Evolutionary conservation across 345 rosid species (phyloP).

Genomic region (Anastatica hierochuntica): DNA sequence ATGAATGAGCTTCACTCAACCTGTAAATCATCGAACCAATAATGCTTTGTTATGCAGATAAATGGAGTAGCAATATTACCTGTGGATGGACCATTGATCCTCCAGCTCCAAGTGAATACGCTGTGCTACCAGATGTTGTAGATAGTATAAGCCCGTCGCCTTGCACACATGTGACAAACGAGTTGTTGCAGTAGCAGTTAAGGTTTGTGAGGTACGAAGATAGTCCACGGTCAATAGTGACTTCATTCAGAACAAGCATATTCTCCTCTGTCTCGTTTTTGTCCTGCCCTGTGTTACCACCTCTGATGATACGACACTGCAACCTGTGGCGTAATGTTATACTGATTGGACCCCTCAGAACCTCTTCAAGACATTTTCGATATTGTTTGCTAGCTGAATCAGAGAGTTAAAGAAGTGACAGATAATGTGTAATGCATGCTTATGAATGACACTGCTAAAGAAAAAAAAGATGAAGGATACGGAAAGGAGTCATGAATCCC

Average conservation of each 20-base stretch:
- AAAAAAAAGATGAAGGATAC: slow-evolving; percentile 50
- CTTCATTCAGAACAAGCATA: slow-evolving; percentile 87
- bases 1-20: no score
- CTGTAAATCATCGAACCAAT: no score
- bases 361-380: slow-evolving; percentile 65
- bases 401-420: slow-evolving; percentile 4
- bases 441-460: not conserved
- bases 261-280: slow-evolving; percentile 66
- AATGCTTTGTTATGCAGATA: not conserved
- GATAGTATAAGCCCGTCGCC: slow-evolving; percentile 93
- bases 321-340: slow-evolving; percentile 84
- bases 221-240: slow-evolving; percentile 95
- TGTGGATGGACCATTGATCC: slow-evolving; percentile 99
- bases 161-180: slow-evolving; percentile 92
- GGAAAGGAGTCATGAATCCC: slow-evolving; percentile 98
- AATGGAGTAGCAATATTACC: slow-evolving; percentile 32
- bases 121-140: slow-evolving; percentile 99
- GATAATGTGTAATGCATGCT: not conserved
- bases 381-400: slow-evolving; percentile 71
- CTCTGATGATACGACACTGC: slow-evolving; percentile 76
- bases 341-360: slow-evolving; percentile 81
- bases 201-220: slow-evolving; percentile 90
- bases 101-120: slow-evolving; percentile 96
- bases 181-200: slow-evolving; percentile 92
- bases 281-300: slow-evolving; percentile 63